Conservation (phyloP, 1,139 yeast genomes). For the Debaryomycetaceae sp. region DNA sequence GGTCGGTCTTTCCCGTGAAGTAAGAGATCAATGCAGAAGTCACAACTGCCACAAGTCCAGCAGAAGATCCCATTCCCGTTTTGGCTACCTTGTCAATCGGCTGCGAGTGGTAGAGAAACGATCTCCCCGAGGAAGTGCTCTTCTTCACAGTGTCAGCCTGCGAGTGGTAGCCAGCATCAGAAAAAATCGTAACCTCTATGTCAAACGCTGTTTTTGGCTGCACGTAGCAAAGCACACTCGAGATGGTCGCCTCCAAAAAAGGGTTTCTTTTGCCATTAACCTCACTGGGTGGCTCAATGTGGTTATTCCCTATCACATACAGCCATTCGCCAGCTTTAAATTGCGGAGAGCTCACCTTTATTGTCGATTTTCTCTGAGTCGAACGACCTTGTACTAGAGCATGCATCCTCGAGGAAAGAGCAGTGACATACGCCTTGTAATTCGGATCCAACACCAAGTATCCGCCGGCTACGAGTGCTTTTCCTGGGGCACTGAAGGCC, state of each 20-base stretch:
- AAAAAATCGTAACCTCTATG: slow-evolving; percentile 60
- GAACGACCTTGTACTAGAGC: slow-evolving; percentile 45
- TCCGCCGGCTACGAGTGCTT: slow-evolving; percentile 92
- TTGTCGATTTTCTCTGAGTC: slow-evolving; percentile 12
- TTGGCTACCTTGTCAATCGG: slow-evolving; percentile 76
- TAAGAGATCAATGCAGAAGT: slow-evolving; percentile 63
- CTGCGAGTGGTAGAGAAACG: slow-evolving; percentile 57
- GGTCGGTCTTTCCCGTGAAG: slow-evolving; percentile 21
- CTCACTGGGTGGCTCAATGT: slow-evolving; percentile 16
- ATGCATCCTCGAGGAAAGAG: slow-evolving; percentile 87
- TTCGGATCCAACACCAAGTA: slow-evolving; percentile 80
- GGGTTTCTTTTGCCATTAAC: slow-evolving; percentile 51
- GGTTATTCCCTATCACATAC: slow-evolving; percentile 31
- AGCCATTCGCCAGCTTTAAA: slow-evolving; percentile 69
- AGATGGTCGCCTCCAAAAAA: slow-evolving; percentile 65
- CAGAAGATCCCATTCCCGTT: slow-evolving; percentile 95
- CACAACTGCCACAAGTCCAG: slow-evolving; percentile 83
- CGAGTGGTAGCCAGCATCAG: slow-evolving; percentile 90
- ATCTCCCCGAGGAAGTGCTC: slow-evolving; percentile 26
- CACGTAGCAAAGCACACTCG: slow-evolving; percentile 52
- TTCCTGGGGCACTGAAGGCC: slow-evolving; percentile 88
- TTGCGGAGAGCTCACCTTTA: slow-evolving; percentile 72
- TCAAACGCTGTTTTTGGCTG: slow-evolving; percentile 24
- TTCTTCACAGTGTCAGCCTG: slow-evolving; percentile 45
- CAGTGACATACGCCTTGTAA: slow-evolving; percentile 78